Evolutionary conservation across 2,329 filamentous ascomycete species (phyloP), one percentile per base, ranked within the genome.

Genomic region (Verticillium tricorpus): DNA sequence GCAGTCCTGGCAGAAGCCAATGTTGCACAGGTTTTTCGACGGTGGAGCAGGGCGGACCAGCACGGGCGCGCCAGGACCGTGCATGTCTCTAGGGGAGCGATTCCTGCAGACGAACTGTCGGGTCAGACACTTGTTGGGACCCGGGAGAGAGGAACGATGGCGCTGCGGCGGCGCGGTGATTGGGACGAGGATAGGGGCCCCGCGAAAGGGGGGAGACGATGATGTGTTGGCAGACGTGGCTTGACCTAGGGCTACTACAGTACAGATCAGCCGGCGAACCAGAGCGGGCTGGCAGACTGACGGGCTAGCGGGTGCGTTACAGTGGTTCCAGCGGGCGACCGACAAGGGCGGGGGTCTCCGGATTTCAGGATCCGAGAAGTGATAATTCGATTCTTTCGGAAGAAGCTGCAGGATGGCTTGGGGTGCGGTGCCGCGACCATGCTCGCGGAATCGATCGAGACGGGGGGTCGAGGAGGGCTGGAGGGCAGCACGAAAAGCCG

Each of bases 81-180:
- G 45, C 45, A 52, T 52, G 45, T 52, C 45, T 52, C 45, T 45
- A 56, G 57, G 62, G 50, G 40, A 61, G 58, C 60, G 62, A 64
- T 64, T 61, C 64, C 62, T 62, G 58, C 54, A 37, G 59, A 62
- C 64, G 58, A 60, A 55, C 62, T 65, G 62, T 64, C 64, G 64
- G 64, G 64, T 65, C 62, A 58, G 52, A 60, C 57, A 37, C 63
- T 54, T 58, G 45, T 52, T 52, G 57, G 59, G 63, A 64, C 63
- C 63, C 63, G 60, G 58, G 63, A 60, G 62, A 62, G 58, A 62
- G 63, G 63, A 62, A 62, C 62, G 60, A 62, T 55, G 63, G 63
- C 62, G 63, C 45, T 32, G 28, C 12, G 55, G 15, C 55, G 55
- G 25, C 55, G 11, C 17, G 25, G 15, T 32, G 55, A 57, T 57